These are phyloP conservation scores for Penicillium sp. DNA, from an alignment of 2,329 filamentous ascomycete species.

Conservation along the genomic window DNA sequence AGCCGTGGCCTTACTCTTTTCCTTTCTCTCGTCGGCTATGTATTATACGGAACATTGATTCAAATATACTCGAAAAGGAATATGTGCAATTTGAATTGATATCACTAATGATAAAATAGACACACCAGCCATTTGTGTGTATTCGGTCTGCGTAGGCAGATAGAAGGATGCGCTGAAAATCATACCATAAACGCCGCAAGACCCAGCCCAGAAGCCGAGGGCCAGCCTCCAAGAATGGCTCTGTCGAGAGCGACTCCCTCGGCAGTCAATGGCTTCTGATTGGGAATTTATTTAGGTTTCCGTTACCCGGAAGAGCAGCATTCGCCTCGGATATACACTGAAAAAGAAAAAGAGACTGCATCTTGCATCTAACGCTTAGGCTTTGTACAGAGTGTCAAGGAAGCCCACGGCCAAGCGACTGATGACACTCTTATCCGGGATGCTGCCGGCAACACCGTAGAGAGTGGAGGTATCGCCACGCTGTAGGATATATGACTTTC, in stretches of 20 bases:
- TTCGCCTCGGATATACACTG: conserved; percentile 10
- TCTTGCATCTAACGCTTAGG: conserved; percentile 45
- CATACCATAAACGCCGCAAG: conserved; percentile 13
- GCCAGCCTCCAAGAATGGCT: neutral
- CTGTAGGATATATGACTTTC: conserved; percentile 54
- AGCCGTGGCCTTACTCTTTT: neutral
- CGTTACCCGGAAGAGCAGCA: neutral
- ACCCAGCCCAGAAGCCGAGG: neutral
- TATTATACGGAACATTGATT: conserved; percentile 16
- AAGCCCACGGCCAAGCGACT: conserved; percentile 88
- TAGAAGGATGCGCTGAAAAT: neutral
- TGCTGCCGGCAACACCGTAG: conserved; percentile 90
- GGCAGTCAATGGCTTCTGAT: neutral
- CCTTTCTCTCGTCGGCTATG: conserved; percentile 1
- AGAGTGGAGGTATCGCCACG: conserved; percentile 76
- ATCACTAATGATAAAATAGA: conserved; percentile 13
- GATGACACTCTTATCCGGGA: conserved; percentile 95
- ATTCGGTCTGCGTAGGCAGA: neutral
- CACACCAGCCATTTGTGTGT: conserved; percentile 6
- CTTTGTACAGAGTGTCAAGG: conserved; percentile 89
- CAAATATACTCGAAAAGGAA: conserved; percentile 11
- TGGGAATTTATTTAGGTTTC: neutral
- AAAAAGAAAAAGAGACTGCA: conserved; percentile 2
- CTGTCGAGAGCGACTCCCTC: neutral
- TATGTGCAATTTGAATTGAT: conserved; percentile 23